phyloP scores from a whole-genome alignment of 1,284 basidiomycete genomes.

The Tilletia horrida region DNA sequence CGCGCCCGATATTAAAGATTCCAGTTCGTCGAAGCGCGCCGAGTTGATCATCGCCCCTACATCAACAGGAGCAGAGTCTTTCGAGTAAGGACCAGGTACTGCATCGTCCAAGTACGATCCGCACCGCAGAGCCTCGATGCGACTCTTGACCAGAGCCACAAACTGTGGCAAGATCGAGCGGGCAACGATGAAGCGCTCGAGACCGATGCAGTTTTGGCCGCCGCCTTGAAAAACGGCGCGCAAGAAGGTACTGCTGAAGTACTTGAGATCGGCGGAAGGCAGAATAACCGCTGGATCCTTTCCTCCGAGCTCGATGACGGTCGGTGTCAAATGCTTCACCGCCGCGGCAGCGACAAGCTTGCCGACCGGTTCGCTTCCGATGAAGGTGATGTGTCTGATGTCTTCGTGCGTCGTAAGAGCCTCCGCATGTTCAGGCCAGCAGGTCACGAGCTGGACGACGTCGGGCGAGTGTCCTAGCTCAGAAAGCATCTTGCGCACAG shows the following conservation, averaged over 20 bases:
- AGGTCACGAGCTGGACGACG: constrained; percentile 63
- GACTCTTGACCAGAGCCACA: constrained; percentile 54
- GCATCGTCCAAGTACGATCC: constrained; percentile 57
- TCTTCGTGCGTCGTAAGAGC: constrained; percentile 73
- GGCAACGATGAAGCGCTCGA: constrained; percentile 68
- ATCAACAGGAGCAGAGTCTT: constrained; percentile 58
- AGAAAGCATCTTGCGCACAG: constrained; percentile 47
- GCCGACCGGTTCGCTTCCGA: constrained; percentile 87
- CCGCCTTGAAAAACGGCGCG: constrained; percentile 65
- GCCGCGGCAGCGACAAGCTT: constrained; percentile 78
- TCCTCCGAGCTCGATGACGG: constrained; percentile 80
- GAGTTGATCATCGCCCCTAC: constrained; percentile 76
- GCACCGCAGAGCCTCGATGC: constrained; percentile 36
- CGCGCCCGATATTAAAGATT: constrained; percentile 70
- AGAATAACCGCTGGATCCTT: constrained; percentile 62
- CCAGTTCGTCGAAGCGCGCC: constrained; percentile 67
- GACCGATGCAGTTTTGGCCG: constrained; percentile 89
- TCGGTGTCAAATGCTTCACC: constrained; percentile 77
- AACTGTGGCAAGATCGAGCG: constrained; percentile 70
- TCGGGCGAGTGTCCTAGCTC: constrained; percentile 76
- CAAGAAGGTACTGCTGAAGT: constrained; percentile 58
- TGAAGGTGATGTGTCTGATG: constrained; percentile 74
- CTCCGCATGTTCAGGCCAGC: constrained; percentile 80
- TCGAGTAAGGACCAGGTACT: constrained; percentile 61
- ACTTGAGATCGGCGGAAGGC: constrained; percentile 57